phyloP scores from a whole-genome alignment of 2,329 filamentous ascomycete genomes.

The Xylariales sp. region DNA sequence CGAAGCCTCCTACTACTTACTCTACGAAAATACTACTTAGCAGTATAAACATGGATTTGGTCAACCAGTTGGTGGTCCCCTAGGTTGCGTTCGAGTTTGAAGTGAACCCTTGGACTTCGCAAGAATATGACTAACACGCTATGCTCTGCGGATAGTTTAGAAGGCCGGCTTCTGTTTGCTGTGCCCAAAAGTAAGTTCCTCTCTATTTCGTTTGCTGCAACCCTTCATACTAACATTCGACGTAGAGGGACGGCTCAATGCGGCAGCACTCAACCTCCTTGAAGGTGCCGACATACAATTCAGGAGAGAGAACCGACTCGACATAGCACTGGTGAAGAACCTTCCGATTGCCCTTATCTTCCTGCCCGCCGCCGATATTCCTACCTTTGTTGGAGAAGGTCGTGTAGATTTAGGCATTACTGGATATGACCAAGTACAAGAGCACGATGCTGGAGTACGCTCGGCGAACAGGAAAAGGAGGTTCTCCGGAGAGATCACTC shows the following conservation, averaged over 20 bases:
- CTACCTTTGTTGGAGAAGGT: conserved; percentile 93
- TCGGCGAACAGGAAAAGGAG: conserved; percentile 42
- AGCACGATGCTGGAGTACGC: conserved; percentile 69
- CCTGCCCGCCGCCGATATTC: conserved; percentile 94
- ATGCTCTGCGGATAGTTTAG: conserved; percentile 55
- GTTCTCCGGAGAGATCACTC: conserved; percentile 40
- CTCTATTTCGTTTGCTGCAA: too few species aligned
- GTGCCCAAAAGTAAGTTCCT: conserved; percentile 90
- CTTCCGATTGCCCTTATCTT: conserved; percentile 93
- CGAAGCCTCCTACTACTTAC: too few species aligned
- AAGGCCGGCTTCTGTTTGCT: conserved; percentile 89
- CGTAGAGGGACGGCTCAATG: conserved; percentile 89
- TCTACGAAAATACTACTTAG: conserved; percentile 6
- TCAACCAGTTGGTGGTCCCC: conserved; percentile 43
- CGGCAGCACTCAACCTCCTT: conserved; percentile 83
- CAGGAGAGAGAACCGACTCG: conserved; percentile 86
- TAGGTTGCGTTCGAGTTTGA: neutral
- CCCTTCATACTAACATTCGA: too few species aligned
- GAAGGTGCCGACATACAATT: conserved; percentile 96
- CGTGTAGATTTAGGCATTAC: conserved; percentile 93
- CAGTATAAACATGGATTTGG: conserved; percentile 49
- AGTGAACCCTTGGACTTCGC: too few species aligned
- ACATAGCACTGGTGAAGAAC: conserved; percentile 98
- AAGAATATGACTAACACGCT: conserved; percentile 27
- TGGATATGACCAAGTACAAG: conserved; percentile 84